These are phyloP conservation scores for Juglanconis oblonga DNA, from an alignment of 2,329 filamentous ascomycete genomes.

Conservation along the genomic window DNA sequence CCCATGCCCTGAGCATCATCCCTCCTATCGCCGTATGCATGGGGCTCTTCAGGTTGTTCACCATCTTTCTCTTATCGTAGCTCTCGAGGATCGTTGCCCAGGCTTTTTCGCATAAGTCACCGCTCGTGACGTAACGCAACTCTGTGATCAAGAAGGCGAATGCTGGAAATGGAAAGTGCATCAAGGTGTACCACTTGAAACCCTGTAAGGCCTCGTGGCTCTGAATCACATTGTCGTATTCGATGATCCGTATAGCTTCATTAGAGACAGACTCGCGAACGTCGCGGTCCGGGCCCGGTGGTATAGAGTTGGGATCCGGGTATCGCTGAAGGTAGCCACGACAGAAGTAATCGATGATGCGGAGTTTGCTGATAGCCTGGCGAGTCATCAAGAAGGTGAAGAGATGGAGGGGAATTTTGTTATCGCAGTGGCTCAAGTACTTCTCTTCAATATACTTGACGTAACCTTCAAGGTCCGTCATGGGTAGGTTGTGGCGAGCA, in stretches of 20 bases:
- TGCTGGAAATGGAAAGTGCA: conserved; percentile 59
- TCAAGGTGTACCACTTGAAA: conserved; percentile 57
- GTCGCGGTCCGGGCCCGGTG: conserved; percentile 27
- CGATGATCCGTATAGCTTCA: conserved; percentile 56
- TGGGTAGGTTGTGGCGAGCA: conserved; percentile 47
- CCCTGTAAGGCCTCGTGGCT: conserved; percentile 47
- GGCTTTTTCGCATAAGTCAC: conserved; percentile 56
- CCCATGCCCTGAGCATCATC: conserved; percentile 62
- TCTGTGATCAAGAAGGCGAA: conserved; percentile 60
- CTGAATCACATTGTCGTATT: conserved; percentile 57
- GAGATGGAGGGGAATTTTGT: conserved; percentile 56
- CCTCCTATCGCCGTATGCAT: conserved; percentile 57
- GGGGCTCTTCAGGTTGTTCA: conserved; percentile 49
- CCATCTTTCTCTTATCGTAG: conserved; percentile 49
- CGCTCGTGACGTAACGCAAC: conserved; percentile 48
- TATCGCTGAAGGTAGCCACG: conserved; percentile 38
- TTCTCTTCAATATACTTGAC: conserved; percentile 53
- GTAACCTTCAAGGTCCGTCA: conserved; percentile 51
- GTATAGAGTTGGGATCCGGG: conserved; percentile 32
- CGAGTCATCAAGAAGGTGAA: conserved; percentile 58
- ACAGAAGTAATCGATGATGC: conserved; percentile 51
- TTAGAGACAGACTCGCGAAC: conserved; percentile 53
- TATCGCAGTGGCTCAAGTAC: conserved; percentile 55
- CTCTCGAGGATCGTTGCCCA: conserved; percentile 57
- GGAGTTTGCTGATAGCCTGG: conserved; percentile 54